Percentiles rank a stretch among this genome's conserved stretches.
These are phyloP conservation scores for Penicillium canescens DNA, from an alignment of 495 filamentous ascomycete species.

Conservation along the genomic window DNA sequence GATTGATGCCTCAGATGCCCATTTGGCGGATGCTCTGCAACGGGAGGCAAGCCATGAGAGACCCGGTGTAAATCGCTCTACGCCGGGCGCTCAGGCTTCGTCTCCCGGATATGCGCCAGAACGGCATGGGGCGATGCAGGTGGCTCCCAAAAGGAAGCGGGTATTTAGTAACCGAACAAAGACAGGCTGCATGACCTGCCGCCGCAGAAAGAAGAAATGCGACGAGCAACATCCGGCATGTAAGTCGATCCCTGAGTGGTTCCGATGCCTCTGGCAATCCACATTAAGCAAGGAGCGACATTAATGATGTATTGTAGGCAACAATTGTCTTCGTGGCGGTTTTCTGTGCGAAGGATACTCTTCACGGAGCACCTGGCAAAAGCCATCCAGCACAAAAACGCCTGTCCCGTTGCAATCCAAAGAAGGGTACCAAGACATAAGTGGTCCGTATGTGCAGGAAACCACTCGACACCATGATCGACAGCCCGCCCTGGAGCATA, in stretches of 20 bases:
- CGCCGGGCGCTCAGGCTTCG: slow-evolving; percentile 34
- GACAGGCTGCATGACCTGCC: slow-evolving; percentile 95
- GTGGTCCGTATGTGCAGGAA: slow-evolving; percentile 48
- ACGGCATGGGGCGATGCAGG: slow-evolving; percentile 50
- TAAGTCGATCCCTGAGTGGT: slow-evolving; percentile 40
- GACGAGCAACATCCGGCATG: slow-evolving; percentile 95
- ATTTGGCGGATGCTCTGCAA: slow-evolving; percentile 51
- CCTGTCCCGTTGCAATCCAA: slow-evolving; percentile 86
- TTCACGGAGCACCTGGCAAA: slow-evolving; percentile 71
- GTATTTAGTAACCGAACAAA: slow-evolving; percentile 97
- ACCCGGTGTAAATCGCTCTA: slow-evolving; percentile 31
- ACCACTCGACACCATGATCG: slow-evolving; percentile 47
- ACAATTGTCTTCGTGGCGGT: slow-evolving; percentile 88
- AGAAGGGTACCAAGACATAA: slow-evolving; percentile 63
- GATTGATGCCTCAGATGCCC: slow-evolving; percentile 51
- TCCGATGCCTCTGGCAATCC: not conserved
- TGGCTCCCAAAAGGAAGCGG: slow-evolving; percentile 78
- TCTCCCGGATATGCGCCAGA: slow-evolving; percentile 41
- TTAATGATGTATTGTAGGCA: slow-evolving; percentile 54
- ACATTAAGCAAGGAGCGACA: not conserved
- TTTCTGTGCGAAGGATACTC: slow-evolving; percentile 96
- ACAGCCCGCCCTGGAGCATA: slow-evolving; percentile 35
- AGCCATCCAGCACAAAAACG: slow-evolving; percentile 57
- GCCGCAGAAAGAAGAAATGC: slow-evolving; percentile 96
- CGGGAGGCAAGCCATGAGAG: slow-evolving; percentile 47